Conservation (phyloP, 2,329 filamentous ascomycete genomes). For the Aspergillus jensenii region DNA sequence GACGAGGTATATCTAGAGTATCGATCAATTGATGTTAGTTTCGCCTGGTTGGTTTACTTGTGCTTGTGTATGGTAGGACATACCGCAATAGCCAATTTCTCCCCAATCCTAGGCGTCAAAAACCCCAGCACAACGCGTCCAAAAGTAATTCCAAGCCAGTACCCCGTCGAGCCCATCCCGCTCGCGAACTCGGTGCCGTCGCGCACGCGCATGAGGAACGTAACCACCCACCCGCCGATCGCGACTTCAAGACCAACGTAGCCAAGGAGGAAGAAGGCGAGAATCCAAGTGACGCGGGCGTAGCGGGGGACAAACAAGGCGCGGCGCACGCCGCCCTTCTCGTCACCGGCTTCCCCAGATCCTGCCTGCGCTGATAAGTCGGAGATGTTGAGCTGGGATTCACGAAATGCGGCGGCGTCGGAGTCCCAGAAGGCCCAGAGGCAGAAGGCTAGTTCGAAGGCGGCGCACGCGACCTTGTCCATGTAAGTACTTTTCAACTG, state of each 20-base stretch:
- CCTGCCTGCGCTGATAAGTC: background rate
- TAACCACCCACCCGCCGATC: slow-evolving; percentile 77
- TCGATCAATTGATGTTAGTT: slow-evolving; percentile 11
- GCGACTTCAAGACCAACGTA: slow-evolving; percentile 75
- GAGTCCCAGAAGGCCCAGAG: slow-evolving; percentile 16
- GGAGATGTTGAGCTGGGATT: background rate
- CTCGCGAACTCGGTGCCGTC: slow-evolving; percentile 67
- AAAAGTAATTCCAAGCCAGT: slow-evolving; percentile 79
- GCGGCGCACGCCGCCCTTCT: slow-evolving; percentile 2
- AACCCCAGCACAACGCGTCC: slow-evolving; percentile 74
- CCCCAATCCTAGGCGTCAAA: slow-evolving; percentile 66
- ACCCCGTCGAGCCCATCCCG: slow-evolving; percentile 74
- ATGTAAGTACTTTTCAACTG: background rate
- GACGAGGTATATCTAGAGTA: slow-evolving; percentile 62
- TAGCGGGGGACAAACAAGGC: slow-evolving; percentile 11
- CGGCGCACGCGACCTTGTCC: slow-evolving; percentile 23
- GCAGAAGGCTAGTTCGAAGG: slow-evolving; percentile 25
- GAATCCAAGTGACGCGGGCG: slow-evolving; percentile 18
- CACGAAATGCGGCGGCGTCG: background rate
- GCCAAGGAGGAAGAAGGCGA: slow-evolving; percentile 67
- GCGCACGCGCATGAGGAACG: slow-evolving; percentile 81
- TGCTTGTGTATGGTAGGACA: background rate
- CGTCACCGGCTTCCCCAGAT: background rate
- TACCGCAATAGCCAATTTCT: slow-evolving; percentile 62
- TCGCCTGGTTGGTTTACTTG: background rate